phyloP scores from a whole-genome alignment of 2,329 filamentous ascomycete genomes.

The Trichoderma sp. region DNA sequence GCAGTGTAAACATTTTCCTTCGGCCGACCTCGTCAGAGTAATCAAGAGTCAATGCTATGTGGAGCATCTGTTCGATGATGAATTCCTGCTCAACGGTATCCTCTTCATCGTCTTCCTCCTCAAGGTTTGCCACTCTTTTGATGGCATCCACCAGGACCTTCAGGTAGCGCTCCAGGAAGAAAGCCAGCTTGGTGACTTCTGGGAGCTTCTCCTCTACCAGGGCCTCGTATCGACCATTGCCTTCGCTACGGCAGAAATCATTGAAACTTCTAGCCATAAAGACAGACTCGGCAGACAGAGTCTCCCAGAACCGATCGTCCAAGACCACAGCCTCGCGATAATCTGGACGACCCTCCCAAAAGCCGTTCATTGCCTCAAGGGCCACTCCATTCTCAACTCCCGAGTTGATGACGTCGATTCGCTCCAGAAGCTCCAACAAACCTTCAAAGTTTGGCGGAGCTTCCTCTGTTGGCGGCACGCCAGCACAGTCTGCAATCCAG shows the following conservation, averaged over 20 bases:
- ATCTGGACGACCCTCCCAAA: slow-evolving; percentile 90
- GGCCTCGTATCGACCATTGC: slow-evolving; percentile 70
- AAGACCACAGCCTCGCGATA: slow-evolving; percentile 72
- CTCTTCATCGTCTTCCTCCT: slow-evolving; percentile 69
- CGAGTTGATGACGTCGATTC: slow-evolving; percentile 89
- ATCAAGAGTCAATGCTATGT: slow-evolving; percentile 88
- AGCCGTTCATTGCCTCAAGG: slow-evolving; percentile 89
- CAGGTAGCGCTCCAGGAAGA: slow-evolving; percentile 80
- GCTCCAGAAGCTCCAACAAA: slow-evolving; percentile 84
- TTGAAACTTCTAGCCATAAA: slow-evolving; percentile 94
- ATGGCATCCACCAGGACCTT: slow-evolving; percentile 64
- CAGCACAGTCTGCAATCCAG: slow-evolving; percentile 97
- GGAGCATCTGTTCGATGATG: slow-evolving; percentile 89
- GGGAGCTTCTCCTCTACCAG: slow-evolving; percentile 91
- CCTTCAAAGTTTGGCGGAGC: slow-evolving; percentile 73
- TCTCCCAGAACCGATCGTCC: slow-evolving; percentile 75
- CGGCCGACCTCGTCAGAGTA: slow-evolving; percentile 97
- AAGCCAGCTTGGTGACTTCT: slow-evolving; percentile 87
- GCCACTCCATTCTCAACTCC: slow-evolving; percentile 88
- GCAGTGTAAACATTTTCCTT: slow-evolving; percentile 89
- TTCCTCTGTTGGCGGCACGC: slow-evolving; percentile 57
- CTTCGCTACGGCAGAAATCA: slow-evolving; percentile 78
- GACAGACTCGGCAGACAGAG: slow-evolving; percentile 77
- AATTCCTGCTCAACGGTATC: slow-evolving; percentile 91
- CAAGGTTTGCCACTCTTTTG: slow-evolving; percentile 54